Base-by-base conservation (phyloP, 2,329 filamentous ascomycete genomes). In the Endothia cerciana region DNA sequence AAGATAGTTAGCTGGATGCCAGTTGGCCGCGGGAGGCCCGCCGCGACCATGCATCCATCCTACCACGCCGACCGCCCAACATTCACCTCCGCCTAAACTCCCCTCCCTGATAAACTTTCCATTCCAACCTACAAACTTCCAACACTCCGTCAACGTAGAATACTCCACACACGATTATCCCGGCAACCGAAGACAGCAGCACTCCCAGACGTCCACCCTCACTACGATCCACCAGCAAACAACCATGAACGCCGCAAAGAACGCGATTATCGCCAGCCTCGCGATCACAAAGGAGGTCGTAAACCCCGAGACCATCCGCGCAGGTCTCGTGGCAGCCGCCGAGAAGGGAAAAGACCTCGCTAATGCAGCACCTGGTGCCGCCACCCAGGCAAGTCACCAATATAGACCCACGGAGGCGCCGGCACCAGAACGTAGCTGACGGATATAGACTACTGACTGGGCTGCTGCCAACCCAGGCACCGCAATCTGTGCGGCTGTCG, bases 11-110 rank as follows among this genome's bases (percentile, higher is more conserved):
- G 22, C 36, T 25, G 59, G 38, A 36, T 19, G n/a, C 19, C 22
- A 3, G 36, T 30, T 47, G 28, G 58, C 58, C 65, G 65, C 65
- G 49, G 15, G 65, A 67, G 65, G 65, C 65, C 65, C 11, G 43
- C 58, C 61, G 7, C 17, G 40, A 11, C 4, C n/a, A 58, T 10
- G 5, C 13, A 30, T 36, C 33, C 6, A n/a, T 11, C 10, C 8
- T 49, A 11, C 10, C n/a, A 51, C 47, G 28, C 22, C 49, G 22
- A 30, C 60, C 62, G 17, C 4, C 22, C 40, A 30, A 60, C 40
- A 36, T 45, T 63, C 43, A 38, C 15, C 3, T 13, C 7, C 6
- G 47, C 28, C 47, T 30, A 22, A 51, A 28, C 6, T 36, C 5
- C 47, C 28, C 22, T 30, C 25, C 47, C 25, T 51, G 13, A 30